Percentiles rank a stretch among this genome's conserved stretches.
Conservation (phyloP, 2,329 filamentous ascomycete species). For the Xylariaceae sp. region DNA sequence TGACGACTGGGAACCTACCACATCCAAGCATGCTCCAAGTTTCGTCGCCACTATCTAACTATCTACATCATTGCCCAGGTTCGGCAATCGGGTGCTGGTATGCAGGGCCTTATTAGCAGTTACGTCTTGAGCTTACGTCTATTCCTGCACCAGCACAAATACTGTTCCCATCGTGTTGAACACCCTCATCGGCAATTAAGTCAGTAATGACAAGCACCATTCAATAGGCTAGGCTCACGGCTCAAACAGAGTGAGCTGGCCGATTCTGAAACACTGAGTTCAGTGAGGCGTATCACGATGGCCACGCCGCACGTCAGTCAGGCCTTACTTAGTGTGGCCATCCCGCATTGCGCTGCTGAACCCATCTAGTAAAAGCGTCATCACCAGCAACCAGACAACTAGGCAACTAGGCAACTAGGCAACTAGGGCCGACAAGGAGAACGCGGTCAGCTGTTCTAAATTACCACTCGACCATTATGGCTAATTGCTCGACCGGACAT, state of each 20-base stretch:
- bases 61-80: not conserved
- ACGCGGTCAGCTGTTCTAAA: not conserved
- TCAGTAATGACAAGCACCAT: not conserved
- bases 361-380: conserved; percentile 1
- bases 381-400: not conserved
- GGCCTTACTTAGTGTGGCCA: not conserved
- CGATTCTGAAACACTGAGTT: conserved; percentile 7
- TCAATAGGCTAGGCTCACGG: not conserved
- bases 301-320: not conserved
- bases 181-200: not conserved
- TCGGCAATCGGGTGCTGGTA: conserved; percentile 6
- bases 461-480: not conserved
- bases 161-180: not conserved
- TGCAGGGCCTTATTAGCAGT: not conserved
- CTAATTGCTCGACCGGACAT: too few species aligned
- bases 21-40: not conserved
- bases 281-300: conserved; percentile 6
- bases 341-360: conserved; percentile 1
- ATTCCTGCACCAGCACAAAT: not conserved
- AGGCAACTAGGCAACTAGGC: not conserved
- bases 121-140: not conserved
- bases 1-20: not conserved
- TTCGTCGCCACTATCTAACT: not conserved
- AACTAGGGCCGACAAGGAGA: not conserved
- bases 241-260: not conserved